These are phyloP conservation scores for Lasiodiplodia hormozganensis DNA, from an alignment of 2,329 filamentous ascomycete genomes.

Conservation along the genomic window DNA sequence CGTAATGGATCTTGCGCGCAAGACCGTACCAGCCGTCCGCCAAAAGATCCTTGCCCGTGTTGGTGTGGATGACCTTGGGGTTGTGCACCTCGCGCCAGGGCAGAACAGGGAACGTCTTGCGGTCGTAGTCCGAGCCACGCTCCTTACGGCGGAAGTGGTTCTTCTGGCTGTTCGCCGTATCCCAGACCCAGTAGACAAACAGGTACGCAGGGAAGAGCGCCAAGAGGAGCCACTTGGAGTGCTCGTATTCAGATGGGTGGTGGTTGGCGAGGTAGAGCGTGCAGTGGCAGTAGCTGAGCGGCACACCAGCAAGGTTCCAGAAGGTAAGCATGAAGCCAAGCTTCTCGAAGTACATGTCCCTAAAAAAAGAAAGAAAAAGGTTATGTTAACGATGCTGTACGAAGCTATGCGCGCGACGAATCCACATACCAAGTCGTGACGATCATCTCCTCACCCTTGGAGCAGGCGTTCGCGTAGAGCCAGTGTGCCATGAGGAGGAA, in stretches of 20 bases:
- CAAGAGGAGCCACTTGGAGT: constrained; percentile 72
- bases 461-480: constrained; percentile 89
- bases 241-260: constrained; percentile 76
- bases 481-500: constrained; percentile 91
- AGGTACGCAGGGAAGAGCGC: constrained; percentile 75
- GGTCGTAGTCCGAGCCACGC: constrained; percentile 68
- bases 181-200: constrained; percentile 89
- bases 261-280: constrained; percentile 89
- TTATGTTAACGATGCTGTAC: constrained; percentile 27
- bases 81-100: constrained; percentile 85
- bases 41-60: constrained; percentile 77
- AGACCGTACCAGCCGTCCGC: constrained; percentile 86
- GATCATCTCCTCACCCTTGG: constrained; percentile 91
- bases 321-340: constrained; percentile 98
- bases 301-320: constrained; percentile 94
- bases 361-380: constrained; percentile 36
- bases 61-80: constrained; percentile 76
- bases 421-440: constrained; percentile 74
- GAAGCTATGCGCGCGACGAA: neutral
- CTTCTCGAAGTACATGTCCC: constrained; percentile 97
- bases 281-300: constrained; percentile 91
- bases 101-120: constrained; percentile 88
- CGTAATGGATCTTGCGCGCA: constrained; percentile 82
- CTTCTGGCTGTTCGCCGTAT: constrained; percentile 91
- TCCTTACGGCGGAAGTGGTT: constrained; percentile 87